Percentiles rank a stretch among this genome's conserved stretches.
These are phyloP conservation scores for Tricharina praecox DNA, from an alignment of 495 filamentous ascomycete species.

Conservation along the genomic window DNA sequence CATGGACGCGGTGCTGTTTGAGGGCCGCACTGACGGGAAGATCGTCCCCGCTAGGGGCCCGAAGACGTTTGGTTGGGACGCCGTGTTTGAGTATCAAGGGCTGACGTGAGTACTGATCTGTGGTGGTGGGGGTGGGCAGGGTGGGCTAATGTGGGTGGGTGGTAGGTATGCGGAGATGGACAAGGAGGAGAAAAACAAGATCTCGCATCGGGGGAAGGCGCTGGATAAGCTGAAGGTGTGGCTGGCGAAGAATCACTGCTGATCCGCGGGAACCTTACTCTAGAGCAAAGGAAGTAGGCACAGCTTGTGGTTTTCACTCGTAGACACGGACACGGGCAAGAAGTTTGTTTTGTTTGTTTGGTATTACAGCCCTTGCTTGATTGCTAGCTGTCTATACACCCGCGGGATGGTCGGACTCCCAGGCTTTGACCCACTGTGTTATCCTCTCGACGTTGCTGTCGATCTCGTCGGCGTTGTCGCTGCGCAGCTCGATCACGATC, in stretches of 20 bases:
- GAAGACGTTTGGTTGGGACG: slow-evolving; percentile 86
- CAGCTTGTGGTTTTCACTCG: no score
- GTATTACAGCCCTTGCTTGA: no score
- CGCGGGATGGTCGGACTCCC: slow-evolving; percentile 48
- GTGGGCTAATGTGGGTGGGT: not conserved
- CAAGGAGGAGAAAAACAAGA: slow-evolving; percentile 73
- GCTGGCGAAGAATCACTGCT: slow-evolving; percentile 40
- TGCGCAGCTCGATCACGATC: slow-evolving; percentile 77
- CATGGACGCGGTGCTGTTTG: slow-evolving; percentile 71
- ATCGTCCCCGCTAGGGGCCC: slow-evolving; percentile 63
- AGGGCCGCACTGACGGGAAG: slow-evolving; percentile 61
- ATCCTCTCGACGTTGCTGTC: slow-evolving; percentile 77
- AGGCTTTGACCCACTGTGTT: slow-evolving; percentile 59
- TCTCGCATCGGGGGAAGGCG: slow-evolving; percentile 79
- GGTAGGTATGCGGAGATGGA: slow-evolving; percentile 82
- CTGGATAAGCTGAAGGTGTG: slow-evolving; percentile 70
- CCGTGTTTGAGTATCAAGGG: slow-evolving; percentile 88
- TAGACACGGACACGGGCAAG: no score
- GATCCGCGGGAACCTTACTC: no score
- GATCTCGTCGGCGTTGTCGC: slow-evolving; percentile 64
- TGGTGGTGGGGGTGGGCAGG: no score
- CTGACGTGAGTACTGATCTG: slow-evolving; percentile 71
- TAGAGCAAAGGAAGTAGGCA: not conserved
- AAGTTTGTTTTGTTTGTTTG: no score
- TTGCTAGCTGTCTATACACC: slow-evolving; percentile 16